These are phyloP conservation scores for Pleurotus sapidus DNA, from an alignment of 768 basidiomycete species.

Conservation along the genomic window DNA sequence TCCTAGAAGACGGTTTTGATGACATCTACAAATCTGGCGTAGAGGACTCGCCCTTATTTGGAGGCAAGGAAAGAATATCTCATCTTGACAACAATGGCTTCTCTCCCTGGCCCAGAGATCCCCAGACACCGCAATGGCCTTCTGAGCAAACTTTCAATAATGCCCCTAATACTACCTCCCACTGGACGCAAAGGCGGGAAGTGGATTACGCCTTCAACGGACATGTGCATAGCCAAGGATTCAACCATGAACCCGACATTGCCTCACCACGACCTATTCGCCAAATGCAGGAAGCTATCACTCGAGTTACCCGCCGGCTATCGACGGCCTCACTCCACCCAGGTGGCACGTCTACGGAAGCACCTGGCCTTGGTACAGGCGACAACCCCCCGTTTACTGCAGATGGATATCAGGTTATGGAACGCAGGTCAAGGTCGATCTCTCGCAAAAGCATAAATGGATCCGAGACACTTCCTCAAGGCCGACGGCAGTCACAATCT, in stretches of 20 bases:
- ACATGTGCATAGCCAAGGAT: constrained; percentile 15
- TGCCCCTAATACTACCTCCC: constrained; percentile 6
- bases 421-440: constrained; percentile 32
- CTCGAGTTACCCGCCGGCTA: constrained; percentile 32
- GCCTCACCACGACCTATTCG: constrained; percentile 29
- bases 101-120: constrained; percentile 60
- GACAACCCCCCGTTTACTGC: constrained; percentile 33
- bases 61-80: constrained; percentile 64
- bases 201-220: constrained; percentile 23
- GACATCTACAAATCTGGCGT: constrained; percentile 42
- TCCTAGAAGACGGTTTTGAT: constrained; percentile 54
- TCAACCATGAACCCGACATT: constrained; percentile 18
- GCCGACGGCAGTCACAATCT: background rate
- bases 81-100: constrained; percentile 39
- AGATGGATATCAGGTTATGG: constrained; percentile 36
- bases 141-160: constrained; percentile 6
- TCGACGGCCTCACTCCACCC: constrained; percentile 47
- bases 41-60: constrained; percentile 72
- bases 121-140: constrained; percentile 27
- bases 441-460: constrained; percentile 22
- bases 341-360: constrained; percentile 33
- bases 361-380: constrained; percentile 28
- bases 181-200: background rate
- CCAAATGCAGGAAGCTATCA: constrained; percentile 37
- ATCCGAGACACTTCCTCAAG: background rate